Conservation (phyloP, 352 stramenopile genomes). For the Lagenidium giganteum region DNA sequence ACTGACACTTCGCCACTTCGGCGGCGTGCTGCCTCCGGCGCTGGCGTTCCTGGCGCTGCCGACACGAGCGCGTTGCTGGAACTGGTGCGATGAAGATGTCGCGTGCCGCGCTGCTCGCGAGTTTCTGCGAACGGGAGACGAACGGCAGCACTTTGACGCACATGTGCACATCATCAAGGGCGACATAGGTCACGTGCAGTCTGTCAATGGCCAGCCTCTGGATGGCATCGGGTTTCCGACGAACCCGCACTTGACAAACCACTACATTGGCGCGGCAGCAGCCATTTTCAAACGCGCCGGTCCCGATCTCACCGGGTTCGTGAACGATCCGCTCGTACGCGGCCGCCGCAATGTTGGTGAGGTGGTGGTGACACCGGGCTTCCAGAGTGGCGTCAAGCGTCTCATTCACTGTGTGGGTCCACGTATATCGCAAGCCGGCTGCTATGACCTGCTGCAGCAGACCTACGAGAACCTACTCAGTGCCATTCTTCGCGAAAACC, state of each 20-base stretch:
- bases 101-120: slow-evolving; percentile 9
- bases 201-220: slow-evolving; percentile 7
- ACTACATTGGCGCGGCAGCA: slow-evolving; percentile 17
- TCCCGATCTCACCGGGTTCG: slow-evolving; percentile 6
- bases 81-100: slow-evolving; percentile 6
- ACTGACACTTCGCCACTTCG: slow-evolving; percentile 12
- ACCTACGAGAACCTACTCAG: slow-evolving; percentile 27
- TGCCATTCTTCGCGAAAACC: slow-evolving; percentile 12
- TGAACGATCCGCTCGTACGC: slow-evolving; percentile 1
- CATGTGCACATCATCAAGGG: slow-evolving; percentile 13
- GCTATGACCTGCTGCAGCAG: slow-evolving; percentile 11
- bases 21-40: slow-evolving; percentile 3
- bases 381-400: slow-evolving; percentile 40
- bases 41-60: slow-evolving; percentile 12
- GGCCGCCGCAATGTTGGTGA: slow-evolving; percentile 22
- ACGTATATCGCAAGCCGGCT: slow-evolving; percentile 21
- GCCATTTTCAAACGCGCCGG: slow-evolving; percentile 26
- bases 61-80: slow-evolving; percentile 10
- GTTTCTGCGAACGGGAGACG: slow-evolving; percentile 17
- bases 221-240: slow-evolving; percentile 27
- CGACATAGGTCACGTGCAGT: slow-evolving; percentile 20
- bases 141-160: slow-evolving; percentile 13
- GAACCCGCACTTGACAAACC: slow-evolving; percentile 24
- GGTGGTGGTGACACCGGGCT: slow-evolving; percentile 35
- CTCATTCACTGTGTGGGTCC: slow-evolving; percentile 60